These are phyloP conservation scores for Adansonia grandidieri DNA, from an alignment of 441 rosid species.

Conservation along the genomic window DNA sequence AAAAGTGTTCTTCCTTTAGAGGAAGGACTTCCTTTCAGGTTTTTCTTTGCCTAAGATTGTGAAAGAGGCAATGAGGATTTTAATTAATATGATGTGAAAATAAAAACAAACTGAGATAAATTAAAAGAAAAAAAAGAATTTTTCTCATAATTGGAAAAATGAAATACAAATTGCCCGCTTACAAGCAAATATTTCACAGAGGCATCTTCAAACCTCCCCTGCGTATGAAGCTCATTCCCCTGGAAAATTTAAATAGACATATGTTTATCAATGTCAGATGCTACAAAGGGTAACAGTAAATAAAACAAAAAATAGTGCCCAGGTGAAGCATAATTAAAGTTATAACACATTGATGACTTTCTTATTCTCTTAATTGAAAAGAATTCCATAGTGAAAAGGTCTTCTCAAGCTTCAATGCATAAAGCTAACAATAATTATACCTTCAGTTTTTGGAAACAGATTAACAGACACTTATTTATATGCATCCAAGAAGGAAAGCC, in stretches of 20 bases:
- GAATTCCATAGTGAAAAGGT: background rate
- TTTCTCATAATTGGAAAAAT: background rate
- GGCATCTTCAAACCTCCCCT: constrained; percentile 73
- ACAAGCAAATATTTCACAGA: constrained; percentile 82
- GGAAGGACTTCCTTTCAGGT: constrained; percentile 65
- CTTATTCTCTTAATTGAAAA: background rate
- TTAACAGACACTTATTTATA: background rate
- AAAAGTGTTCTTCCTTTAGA: constrained; percentile 61
- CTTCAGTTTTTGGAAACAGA: background rate
- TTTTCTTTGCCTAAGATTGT: constrained; percentile 72
- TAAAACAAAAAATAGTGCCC: background rate
- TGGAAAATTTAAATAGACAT: constrained; percentile 32
- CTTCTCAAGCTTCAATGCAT: constrained; percentile 3
- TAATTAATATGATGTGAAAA: constrained; percentile 25
- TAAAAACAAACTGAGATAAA: constrained; percentile 4
- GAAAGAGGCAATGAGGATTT: constrained; percentile 1
- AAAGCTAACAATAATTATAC: background rate
- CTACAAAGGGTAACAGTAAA: background rate
- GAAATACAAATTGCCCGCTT: constrained; percentile 37
- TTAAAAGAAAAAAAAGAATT: constrained; percentile 30
- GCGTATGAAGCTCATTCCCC: constrained; percentile 90
- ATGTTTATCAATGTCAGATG: background rate
- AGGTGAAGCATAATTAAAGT: background rate
- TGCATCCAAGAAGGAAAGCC: constrained; percentile 14
- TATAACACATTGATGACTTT: no score